These are phyloP conservation scores for Zopfia rhizophila DNA, from an alignment of 2,329 filamentous ascomycete species.

Conservation along the genomic window DNA sequence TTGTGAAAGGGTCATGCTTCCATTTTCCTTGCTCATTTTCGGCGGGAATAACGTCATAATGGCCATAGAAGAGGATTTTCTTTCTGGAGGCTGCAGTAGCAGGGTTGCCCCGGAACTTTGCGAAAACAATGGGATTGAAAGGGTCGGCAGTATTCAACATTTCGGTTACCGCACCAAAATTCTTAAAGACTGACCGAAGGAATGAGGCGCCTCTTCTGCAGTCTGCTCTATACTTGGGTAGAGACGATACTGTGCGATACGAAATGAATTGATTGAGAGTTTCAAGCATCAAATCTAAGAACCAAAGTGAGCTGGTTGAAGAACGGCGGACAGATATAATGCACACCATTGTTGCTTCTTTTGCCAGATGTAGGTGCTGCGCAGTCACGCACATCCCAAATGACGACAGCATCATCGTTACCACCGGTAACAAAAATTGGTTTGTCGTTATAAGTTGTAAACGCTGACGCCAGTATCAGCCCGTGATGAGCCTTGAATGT, in stretches of 20 bases:
- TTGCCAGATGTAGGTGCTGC: slow-evolving; percentile 57
- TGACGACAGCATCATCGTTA: slow-evolving; percentile 87
- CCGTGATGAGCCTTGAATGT: slow-evolving; percentile 87
- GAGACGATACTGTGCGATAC: slow-evolving; percentile 90
- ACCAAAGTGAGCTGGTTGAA: slow-evolving; percentile 27
- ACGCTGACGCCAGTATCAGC: slow-evolving; percentile 85
- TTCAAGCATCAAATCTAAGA: slow-evolving; percentile 67
- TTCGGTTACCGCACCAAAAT: slow-evolving; percentile 82
- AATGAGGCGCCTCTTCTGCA: slow-evolving; percentile 93
- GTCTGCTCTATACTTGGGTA: slow-evolving; percentile 86
- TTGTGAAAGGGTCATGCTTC: slow-evolving; percentile 87
- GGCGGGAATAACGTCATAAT: slow-evolving; percentile 96
- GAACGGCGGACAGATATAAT: slow-evolving; percentile 21
- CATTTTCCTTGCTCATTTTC: slow-evolving; percentile 85
- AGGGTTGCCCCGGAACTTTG: slow-evolving; percentile 83
- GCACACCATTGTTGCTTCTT: slow-evolving; percentile 67
- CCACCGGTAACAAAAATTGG: slow-evolving; percentile 94
- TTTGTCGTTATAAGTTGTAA: slow-evolving; percentile 74
- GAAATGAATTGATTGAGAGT: slow-evolving; percentile 85
- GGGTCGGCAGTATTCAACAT: slow-evolving; percentile 83
- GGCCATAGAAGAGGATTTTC: slow-evolving; percentile 94
- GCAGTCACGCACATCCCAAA: slow-evolving; percentile 81
- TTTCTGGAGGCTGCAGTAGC: slow-evolving; percentile 74
- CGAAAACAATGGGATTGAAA: slow-evolving; percentile 93
- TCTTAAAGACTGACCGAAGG: slow-evolving; percentile 88